A percentile compares a stretch with the other conserved stretches of the same genome.
phyloP scores from a whole-genome alignment of 768 basidiomycete genomes.

The Tricholoma sp. region DNA sequence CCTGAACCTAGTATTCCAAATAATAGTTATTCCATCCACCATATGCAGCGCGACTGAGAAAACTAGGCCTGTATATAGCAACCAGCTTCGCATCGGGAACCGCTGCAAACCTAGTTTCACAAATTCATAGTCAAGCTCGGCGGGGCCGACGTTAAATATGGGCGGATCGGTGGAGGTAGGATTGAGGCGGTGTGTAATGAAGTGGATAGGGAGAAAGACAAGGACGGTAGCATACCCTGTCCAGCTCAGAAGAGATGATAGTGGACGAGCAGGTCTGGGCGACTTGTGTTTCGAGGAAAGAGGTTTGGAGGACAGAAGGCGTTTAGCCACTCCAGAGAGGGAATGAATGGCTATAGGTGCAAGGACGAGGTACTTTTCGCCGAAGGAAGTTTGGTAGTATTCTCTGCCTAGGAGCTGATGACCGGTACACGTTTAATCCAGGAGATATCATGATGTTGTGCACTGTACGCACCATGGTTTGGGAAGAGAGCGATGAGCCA shows the following conservation, averaged over 20 bases:
- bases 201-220: constrained; percentile 64
- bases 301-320: constrained; percentile 36
- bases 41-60: constrained; percentile 53
- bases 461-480: constrained; percentile 62
- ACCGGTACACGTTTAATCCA: neutral
- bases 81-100: constrained; percentile 61
- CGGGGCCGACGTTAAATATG: constrained; percentile 58
- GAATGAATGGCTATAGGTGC: constrained; percentile 65
- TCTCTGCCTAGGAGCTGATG: constrained; percentile 73
- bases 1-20: constrained; percentile 48
- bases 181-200: constrained; percentile 57
- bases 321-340: constrained; percentile 52
- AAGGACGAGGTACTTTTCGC: constrained; percentile 65
- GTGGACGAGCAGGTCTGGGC: constrained; percentile 20
- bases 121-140: constrained; percentile 80
- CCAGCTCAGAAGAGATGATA: constrained; percentile 44
- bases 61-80: constrained; percentile 61
- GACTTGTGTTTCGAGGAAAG: constrained; percentile 18
- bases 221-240: constrained; percentile 60
- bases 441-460: neutral
- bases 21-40: constrained; percentile 51
- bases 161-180: constrained; percentile 43
- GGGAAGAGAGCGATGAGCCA: constrained; percentile 62
- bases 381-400: constrained; percentile 74
- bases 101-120: constrained; percentile 64